Base-by-base conservation (phyloP, 108 stramenopile species). In the Aurantiochytrium sp. region DNA sequence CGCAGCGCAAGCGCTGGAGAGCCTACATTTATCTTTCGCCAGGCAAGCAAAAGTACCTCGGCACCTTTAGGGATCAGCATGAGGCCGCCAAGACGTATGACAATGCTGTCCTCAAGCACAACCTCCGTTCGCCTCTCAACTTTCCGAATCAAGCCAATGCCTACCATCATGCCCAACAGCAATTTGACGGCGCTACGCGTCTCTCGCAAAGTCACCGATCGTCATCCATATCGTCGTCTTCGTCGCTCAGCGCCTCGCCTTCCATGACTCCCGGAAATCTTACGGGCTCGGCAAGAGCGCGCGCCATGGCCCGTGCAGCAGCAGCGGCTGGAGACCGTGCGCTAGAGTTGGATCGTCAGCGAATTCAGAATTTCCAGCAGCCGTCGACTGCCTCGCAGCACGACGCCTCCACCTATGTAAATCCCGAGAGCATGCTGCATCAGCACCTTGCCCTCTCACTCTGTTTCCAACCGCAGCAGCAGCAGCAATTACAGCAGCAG, bases 1-100 rank as follows among this genome's bases (percentile, higher is more conserved):
- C 76, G 19, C 76, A 83, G 76, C 45, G 76, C n/a, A 83, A 83
- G 76, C 76, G 76, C 76, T 83, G 76, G 76, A 47, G 76, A 16
- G 76, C 76, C 10, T 83, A 83, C 51, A 53, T 83, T 23, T 83
- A 83, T 45, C 76, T 83, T 12, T 83, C 76, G 19, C 76, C 76
- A 0, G 76, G 76, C n/a, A 83, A 83, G 23, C 76, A 83, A 53
- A 83, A 83, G 76, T 83, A 83, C 23, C 76, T 83, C 28, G 76
- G 76, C n/a, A 83, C 76, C 51, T 83, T 53, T 28, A 53, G 3
- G n/a, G 76, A 83, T 45, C 49, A 83, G 28, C 12, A 16, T 12
- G 10, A 83, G 49, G 76, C 76, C 6, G 76, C 76, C 18, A 12
- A 12, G 12, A 53, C 76, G 19, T 83, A 83, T 23, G 76, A 83